Conservation (phyloP, 2,329 filamentous ascomycete genomes). For the Calonectria montana region DNA sequence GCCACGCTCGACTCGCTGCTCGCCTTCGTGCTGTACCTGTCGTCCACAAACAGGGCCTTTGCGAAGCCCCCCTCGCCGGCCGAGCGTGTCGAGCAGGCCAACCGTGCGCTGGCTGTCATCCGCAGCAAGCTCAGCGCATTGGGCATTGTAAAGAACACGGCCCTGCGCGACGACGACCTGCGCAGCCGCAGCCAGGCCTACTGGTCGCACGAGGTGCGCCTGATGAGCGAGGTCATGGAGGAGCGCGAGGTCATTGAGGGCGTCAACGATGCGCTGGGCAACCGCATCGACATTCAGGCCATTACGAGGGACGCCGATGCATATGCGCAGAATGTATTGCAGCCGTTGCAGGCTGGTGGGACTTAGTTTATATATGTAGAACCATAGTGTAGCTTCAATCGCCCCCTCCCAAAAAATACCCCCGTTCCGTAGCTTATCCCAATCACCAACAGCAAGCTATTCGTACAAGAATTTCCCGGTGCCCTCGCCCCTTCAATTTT, state of each 20-base stretch:
- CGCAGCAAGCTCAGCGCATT: slow-evolving; percentile 77
- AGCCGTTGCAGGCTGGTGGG: slow-evolving; percentile 43
- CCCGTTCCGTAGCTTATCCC: slow-evolving; percentile 31
- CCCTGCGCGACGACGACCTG: slow-evolving; percentile 78
- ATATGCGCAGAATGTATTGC: slow-evolving; percentile 62
- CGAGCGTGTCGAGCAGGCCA: slow-evolving; percentile 73
- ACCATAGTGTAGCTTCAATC: neutral
- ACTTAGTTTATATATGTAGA: slow-evolving; percentile 25
- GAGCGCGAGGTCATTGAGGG: slow-evolving; percentile 80
- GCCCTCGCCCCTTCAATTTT: slow-evolving; percentile 2
- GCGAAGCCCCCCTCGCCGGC: slow-evolving; percentile 69
- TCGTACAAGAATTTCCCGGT: slow-evolving; percentile 41
- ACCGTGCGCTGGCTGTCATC: slow-evolving; percentile 66
- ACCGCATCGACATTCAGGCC: slow-evolving; percentile 70
- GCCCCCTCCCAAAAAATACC: neutral
- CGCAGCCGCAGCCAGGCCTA: slow-evolving; percentile 76
- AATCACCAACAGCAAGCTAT: slow-evolving; percentile 40
- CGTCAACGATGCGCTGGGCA: slow-evolving; percentile 74
- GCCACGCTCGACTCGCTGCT: slow-evolving; percentile 72
- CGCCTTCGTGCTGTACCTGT: slow-evolving; percentile 77
- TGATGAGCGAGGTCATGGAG: slow-evolving; percentile 82
- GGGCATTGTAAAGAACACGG: slow-evolving; percentile 83
- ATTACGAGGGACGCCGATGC: slow-evolving; percentile 73
- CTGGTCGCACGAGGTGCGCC: slow-evolving; percentile 81
- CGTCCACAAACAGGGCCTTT: slow-evolving; percentile 84